These are phyloP conservation scores for Leccinellum rugosiceps DNA, from an alignment of 768 basidiomycete genomes.

Conservation along the genomic window DNA sequence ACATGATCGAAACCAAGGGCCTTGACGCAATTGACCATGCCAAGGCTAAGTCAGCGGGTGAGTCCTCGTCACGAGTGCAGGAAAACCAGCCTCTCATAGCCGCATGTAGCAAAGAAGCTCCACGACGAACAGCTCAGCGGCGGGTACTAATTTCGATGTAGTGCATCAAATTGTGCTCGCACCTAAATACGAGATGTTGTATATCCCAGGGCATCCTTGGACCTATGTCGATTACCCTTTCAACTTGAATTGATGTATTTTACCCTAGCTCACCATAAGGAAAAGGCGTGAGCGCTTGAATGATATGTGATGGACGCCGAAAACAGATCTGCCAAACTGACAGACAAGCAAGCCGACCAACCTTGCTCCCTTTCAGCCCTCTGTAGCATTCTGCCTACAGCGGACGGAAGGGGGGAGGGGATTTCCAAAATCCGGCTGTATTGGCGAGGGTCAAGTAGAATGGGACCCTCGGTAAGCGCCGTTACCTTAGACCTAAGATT, in stretches of 20 bases:
- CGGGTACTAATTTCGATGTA: background rate
- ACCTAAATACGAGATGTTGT: constrained; percentile 1
- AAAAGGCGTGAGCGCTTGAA: background rate
- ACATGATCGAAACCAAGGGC: constrained; percentile 55
- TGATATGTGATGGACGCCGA: background rate
- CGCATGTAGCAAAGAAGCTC: constrained; percentile 5
- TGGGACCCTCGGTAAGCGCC: background rate
- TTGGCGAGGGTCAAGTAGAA: background rate
- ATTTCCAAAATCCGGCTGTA: background rate
- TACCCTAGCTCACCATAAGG: background rate
- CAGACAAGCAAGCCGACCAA: background rate
- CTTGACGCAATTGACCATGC: constrained; percentile 44
- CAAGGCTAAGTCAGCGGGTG: constrained; percentile 41
- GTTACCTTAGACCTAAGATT: background rate
- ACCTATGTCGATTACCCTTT: background rate
- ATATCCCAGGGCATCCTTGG: constrained; percentile 1
- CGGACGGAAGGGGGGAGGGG: constrained; percentile 20
- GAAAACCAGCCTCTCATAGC: background rate
- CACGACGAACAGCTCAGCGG: background rate
- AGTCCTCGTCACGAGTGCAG: background rate
- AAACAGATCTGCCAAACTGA: background rate
- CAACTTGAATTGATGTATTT: background rate
- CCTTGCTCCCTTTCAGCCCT: constrained; percentile 19
- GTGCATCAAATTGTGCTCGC: background rate
- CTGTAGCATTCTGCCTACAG: constrained; percentile 22